phyloP scores from a whole-genome alignment of 257 asterid species.

The Solanum sejunctum region DNA sequence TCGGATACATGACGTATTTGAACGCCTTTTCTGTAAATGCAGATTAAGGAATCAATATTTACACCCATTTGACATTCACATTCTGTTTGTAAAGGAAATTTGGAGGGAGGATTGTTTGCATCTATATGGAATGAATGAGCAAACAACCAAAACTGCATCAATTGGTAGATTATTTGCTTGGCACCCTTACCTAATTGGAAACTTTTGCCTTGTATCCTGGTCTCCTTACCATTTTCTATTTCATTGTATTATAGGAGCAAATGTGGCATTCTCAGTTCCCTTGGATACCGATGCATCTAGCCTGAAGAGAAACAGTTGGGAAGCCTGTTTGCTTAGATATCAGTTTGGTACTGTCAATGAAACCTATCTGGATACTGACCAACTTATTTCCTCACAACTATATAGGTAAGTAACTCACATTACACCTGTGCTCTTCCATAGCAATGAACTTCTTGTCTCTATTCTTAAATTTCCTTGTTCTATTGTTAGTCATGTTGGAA shows the following conservation, averaged over 20 bases:
- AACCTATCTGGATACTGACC: conserved; percentile 12
- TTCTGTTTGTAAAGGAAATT: conserved; percentile 11
- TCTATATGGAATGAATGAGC: conserved; percentile 5
- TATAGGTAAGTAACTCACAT: conserved; percentile 12
- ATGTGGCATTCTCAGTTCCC: conserved; percentile 4
- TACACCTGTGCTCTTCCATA: not conserved
- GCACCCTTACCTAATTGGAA: not conserved
- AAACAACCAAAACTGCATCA: conserved; percentile 1
- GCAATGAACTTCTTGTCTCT: not conserved
- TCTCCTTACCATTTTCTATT: not conserved
- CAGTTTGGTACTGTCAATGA: not conserved
- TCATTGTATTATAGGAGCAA: conserved; percentile 9
- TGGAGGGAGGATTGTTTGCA: conserved; percentile 16
- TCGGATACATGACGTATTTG: not conserved
- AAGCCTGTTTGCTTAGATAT: conserved; percentile 19
- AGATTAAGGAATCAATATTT: not conserved
- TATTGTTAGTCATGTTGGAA: not conserved
- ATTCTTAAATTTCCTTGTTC: not conserved
- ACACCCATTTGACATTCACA: not conserved
- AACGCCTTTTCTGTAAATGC: not conserved
- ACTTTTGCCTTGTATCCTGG: not conserved
- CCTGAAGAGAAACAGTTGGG: conserved; percentile 16
- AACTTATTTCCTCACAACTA: conserved; percentile 12
- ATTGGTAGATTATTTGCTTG: conserved; percentile 22
- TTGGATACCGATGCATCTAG: conserved; percentile 7